Evolutionary conservation across 495 filamentous ascomycete species (phyloP), one percentile per base, ranked within the genome.

Genomic region (Tuber microsphaerosporum): DNA sequence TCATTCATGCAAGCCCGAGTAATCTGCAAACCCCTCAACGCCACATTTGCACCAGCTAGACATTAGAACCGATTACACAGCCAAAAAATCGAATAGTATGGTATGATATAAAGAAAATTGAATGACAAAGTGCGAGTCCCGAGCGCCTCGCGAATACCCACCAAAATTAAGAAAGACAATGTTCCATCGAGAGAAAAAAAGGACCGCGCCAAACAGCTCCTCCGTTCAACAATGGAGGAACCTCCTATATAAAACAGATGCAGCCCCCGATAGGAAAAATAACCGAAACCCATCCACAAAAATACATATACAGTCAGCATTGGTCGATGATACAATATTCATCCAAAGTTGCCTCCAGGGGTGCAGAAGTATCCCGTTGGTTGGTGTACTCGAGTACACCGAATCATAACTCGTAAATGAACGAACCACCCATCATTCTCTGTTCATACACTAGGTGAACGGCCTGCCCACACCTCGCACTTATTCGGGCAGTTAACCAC

Each of bases 401-500:
- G 37, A 79, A 75, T 51, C 76, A 68, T 79, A 77, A 77, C 70
- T 68, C 26, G 72, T 70, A 72, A 69, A 65, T 75, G 48, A 51
- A 61, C 70, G 69, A 72, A 75, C 44, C 43, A 22, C 41, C 48
- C 9, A 72, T 42, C 31, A 37, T 73, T 34, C 31, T 34, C 41
- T 48, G 70, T 70, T 48, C 44, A 79, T 65, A 68, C 34, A 74
- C 17, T 73, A 69, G 34, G 48, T 71, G 48, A 46, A 74, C 68
- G 61, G 34, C 51, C 37, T 20, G 42, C 6, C 37, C 39, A 46
- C 43, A 72, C 17, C 26, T 37, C 41, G 22, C 39, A 17, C 31
- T 26, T 43, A 44, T 39, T n/a, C 19, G 43, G 39, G 42, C 56
- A 61, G 46, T 43, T 82, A 82, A 79, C 80, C 80, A 68, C 73